These are phyloP conservation scores for Viola pubescens DNA, from an alignment of 441 rosid species.

Conservation along the genomic window DNA sequence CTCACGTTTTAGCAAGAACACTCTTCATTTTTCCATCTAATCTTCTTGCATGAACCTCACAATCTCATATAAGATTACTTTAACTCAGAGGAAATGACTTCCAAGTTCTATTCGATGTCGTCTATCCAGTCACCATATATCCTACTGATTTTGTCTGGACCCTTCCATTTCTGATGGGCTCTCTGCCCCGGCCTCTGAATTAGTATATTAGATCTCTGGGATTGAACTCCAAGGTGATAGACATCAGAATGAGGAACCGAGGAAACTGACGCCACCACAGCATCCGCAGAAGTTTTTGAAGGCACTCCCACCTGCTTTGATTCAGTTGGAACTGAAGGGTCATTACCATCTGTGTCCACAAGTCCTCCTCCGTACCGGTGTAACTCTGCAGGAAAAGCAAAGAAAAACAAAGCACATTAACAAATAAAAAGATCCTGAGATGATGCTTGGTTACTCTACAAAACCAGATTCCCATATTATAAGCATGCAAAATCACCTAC, in stretches of 20 bases:
- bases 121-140: slow-evolving; percentile 98
- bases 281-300: slow-evolving; percentile 44
- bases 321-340: slow-evolving; percentile 35
- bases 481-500: too few relatives aligned
- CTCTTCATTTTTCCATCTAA: background rate
- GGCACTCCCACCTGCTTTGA: slow-evolving; percentile 47
- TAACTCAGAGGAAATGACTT: background rate
- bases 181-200: slow-evolving; percentile 64
- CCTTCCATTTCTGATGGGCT: slow-evolving; percentile 79
- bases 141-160: slow-evolving; percentile 88
- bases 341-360: slow-evolving; percentile 45
- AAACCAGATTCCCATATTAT: too few relatives aligned
- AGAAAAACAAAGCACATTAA: background rate
- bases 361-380: slow-evolving; percentile 82
- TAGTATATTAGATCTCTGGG: slow-evolving; percentile 49
- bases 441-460: too few relatives aligned
- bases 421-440: background rate
- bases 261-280: slow-evolving; percentile 32
- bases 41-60: background rate
- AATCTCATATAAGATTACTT: slow-evolving; percentile 2
- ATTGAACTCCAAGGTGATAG: slow-evolving; percentile 49
- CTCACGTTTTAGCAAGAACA: background rate
- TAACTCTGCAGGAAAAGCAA: slow-evolving; percentile 44
- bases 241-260: slow-evolving; percentile 50
- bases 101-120: slow-evolving; percentile 29